phyloP scores from a whole-genome alignment of 305 asterid genomes.

The Rubia tinctorum region DNA sequence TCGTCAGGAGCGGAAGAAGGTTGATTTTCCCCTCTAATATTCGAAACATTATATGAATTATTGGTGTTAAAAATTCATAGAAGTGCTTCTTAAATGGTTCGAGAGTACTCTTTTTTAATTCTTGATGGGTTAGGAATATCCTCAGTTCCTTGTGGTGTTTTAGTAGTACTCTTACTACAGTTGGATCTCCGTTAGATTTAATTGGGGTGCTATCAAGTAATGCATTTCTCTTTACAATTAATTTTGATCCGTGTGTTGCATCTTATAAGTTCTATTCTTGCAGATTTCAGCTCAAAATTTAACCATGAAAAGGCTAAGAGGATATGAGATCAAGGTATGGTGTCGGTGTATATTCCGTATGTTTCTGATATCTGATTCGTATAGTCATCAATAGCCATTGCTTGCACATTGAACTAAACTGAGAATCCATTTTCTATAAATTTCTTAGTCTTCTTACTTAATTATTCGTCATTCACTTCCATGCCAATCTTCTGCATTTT shows the following conservation, averaged over 20 bases:
- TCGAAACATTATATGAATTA: background rate
- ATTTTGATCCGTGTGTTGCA: background rate
- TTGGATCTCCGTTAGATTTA: background rate
- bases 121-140: background rate
- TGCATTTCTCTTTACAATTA: background rate
- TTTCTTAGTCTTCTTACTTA: conserved; percentile 2
- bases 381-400: background rate
- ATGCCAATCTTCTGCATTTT: background rate
- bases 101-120: background rate
- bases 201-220: background rate
- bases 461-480: background rate
- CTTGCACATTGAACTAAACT: background rate
- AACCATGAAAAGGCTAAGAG: conserved; percentile 91
- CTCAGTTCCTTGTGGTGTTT: background rate
- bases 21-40: conserved; percentile 19
- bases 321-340: conserved; percentile 86
- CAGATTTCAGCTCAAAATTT: conserved; percentile 84
- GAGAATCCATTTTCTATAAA: background rate
- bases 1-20: conserved; percentile 99
- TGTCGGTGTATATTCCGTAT: conserved; percentile 9
- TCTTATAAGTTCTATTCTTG: conserved; percentile 26
- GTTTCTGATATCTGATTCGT: conserved; percentile 4
- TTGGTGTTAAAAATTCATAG: background rate
- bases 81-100: background rate
- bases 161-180: background rate